phyloP scores from a whole-genome alignment of 805 yeast species.

The Ogataea thermomethanolica region DNA sequence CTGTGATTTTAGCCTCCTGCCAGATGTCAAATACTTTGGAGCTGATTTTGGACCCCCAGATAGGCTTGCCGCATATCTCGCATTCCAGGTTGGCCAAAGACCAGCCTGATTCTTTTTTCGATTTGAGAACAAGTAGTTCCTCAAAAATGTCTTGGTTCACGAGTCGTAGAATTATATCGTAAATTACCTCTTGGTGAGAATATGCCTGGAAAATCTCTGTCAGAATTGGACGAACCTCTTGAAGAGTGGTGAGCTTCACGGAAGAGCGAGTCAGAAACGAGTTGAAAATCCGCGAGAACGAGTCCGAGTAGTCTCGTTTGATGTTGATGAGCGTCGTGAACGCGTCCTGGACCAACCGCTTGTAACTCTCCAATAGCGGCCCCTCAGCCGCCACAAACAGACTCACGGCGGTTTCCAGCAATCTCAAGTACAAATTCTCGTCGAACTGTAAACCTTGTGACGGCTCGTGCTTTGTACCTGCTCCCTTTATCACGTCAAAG shows the following conservation, averaged over 20 bases:
- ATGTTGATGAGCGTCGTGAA: conserved; percentile 39
- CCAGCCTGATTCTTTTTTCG: conserved; percentile 59
- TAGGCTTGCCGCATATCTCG: conserved; percentile 67
- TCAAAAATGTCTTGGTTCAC: conserved; percentile 54
- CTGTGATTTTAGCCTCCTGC: conserved; percentile 40
- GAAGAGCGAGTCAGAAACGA: conserved; percentile 49
- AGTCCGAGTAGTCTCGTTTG: conserved; percentile 27
- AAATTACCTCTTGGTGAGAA: conserved; percentile 57
- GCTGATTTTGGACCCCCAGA: conserved; percentile 66
- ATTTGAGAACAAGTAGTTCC: conserved; percentile 41
- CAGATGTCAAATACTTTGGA: conserved; percentile 51
- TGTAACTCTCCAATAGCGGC: conserved; percentile 31
- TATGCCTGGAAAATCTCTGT: conserved; percentile 63
- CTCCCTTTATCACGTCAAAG: conserved; percentile 31
- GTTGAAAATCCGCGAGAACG: conserved; percentile 55
- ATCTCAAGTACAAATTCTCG: conserved; percentile 38
- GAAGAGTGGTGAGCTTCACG: conserved; percentile 48
- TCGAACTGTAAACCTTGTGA: conserved; percentile 25
- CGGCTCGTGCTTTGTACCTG: conserved; percentile 17
- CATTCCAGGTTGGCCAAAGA: conserved; percentile 52
- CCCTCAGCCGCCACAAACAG: conserved; percentile 31
- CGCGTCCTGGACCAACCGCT: conserved; percentile 39
- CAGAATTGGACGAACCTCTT: conserved; percentile 57
- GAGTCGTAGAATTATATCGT: conserved; percentile 48
- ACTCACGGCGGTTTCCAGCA: conserved; percentile 39